phyloP scores from a whole-genome alignment of 108 stramenopile genomes.

The Cyclotella cryptica region DNA sequence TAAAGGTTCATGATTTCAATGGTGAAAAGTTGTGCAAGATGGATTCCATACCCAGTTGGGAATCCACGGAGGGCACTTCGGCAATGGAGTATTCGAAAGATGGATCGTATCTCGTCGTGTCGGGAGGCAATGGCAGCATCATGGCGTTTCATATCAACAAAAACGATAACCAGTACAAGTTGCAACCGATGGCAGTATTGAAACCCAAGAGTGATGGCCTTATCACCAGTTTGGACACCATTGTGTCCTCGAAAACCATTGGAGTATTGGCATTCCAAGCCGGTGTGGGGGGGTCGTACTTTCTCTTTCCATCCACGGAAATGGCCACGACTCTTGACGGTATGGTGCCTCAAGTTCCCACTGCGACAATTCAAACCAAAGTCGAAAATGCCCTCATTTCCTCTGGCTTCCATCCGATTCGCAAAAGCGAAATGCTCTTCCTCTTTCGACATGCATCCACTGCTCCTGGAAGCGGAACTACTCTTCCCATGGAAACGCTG shows the following conservation, averaged over 20 bases:
- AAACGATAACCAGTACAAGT: background rate
- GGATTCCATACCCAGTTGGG: background rate
- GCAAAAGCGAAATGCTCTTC: conserved; percentile 11
- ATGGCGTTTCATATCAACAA: background rate
- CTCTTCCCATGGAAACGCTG: conserved; percentile 40
- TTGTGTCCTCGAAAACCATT: background rate
- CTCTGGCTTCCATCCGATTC: conserved; percentile 21
- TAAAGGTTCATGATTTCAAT: conserved; percentile 21
- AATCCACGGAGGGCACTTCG: background rate
- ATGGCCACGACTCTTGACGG: background rate
- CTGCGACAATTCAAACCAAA: conserved; percentile 22
- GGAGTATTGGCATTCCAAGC: background rate
- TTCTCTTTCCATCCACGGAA: conserved; percentile 19
- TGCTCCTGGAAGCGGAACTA: conserved; percentile 14
- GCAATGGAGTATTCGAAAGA: background rate
- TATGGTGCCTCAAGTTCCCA: conserved; percentile 31
- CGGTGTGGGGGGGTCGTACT: background rate
- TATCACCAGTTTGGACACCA: background rate
- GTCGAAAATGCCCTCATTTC: conserved; percentile 14
- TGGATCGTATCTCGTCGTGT: background rate
- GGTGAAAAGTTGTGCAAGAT: conserved; percentile 39
- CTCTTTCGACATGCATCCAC: background rate
- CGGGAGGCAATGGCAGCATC: background rate
- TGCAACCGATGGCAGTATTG: conserved; percentile 1
- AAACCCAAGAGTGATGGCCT: background rate